Evolutionary conservation across 1,139 yeast species (phyloP).

Genomic region (Blastobotrys aristatus): DNA sequence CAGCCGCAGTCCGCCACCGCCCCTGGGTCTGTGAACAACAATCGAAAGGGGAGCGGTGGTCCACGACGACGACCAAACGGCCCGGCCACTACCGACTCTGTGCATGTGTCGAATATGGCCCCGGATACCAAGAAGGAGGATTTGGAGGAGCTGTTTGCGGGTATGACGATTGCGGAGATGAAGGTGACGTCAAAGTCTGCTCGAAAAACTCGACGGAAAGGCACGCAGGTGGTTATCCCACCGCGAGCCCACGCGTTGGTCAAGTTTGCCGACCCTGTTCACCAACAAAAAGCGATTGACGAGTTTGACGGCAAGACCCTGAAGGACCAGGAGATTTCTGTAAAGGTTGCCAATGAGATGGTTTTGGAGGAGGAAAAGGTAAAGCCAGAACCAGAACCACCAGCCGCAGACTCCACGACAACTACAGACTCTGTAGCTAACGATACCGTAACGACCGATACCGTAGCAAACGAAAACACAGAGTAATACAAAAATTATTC

Average conservation of each 20-base stretch:
- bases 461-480: not conserved
- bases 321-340: conserved; percentile 14
- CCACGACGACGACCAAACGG: conserved; percentile 1
- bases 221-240: conserved; percentile 19
- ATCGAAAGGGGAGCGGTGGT: not conserved
- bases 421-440: not conserved
- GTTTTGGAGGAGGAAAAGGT: not conserved
- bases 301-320: conserved; percentile 39
- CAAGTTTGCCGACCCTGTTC: conserved; percentile 43
- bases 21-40: conserved; percentile 1
- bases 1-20: not conserved
- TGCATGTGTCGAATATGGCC: conserved; percentile 48
- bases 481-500: not conserved
- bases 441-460: not conserved
- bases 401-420: not conserved
- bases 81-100: conserved; percentile 37
- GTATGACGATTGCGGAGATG: conserved; percentile 23
- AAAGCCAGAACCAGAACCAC: not conserved
- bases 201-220: conserved; percentile 17
- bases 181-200: conserved; percentile 19
- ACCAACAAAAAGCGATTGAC: conserved; percentile 43
- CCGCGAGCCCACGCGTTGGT: conserved; percentile 50
- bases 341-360: conserved; percentile 13
- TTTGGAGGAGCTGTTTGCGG: conserved; percentile 27
- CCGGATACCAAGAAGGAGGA: conserved; percentile 32